A percentile compares a stretch with the other conserved stretches of the same genome.
These are phyloP conservation scores for Aspergillus egyptiacus DNA, from an alignment of 495 filamentous ascomycete genomes.

Conservation along the genomic window DNA sequence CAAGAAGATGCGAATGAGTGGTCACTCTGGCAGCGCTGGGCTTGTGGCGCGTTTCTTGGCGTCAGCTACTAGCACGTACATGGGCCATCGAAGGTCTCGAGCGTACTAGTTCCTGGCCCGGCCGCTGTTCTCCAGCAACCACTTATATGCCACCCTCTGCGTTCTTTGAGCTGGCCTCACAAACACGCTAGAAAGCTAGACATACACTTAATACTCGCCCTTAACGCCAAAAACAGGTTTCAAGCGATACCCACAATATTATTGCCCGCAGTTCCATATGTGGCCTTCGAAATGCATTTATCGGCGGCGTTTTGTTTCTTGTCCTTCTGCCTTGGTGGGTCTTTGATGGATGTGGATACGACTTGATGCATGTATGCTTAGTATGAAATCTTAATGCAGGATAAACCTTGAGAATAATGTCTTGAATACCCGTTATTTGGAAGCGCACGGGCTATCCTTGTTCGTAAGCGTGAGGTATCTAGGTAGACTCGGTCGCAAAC, in stretches of 20 bases:
- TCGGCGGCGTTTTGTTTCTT: background rate
- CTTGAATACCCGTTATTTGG: too few relatives aligned
- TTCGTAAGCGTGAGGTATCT: too few relatives aligned
- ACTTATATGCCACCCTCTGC: background rate
- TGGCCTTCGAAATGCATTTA: conserved; percentile 9
- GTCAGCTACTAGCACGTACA: conserved; percentile 40
- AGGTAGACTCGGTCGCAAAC: background rate
- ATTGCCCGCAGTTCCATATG: background rate
- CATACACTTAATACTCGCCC: conserved; percentile 6
- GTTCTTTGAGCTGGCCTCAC: conserved; percentile 10
- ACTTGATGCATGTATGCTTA: conserved; percentile 7
- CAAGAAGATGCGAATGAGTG: conserved; percentile 39
- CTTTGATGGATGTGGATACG: background rate
- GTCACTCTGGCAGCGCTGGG: conserved; percentile 25
- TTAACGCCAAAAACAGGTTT: conserved; percentile 6
- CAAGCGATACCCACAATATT: conserved; percentile 5
- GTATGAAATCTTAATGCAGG: background rate
- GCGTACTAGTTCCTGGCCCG: conserved; percentile 19
- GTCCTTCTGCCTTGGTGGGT: background rate
- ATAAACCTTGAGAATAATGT: background rate
- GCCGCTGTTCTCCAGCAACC: conserved; percentile 1
- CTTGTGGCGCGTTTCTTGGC: conserved; percentile 43
- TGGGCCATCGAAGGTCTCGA: conserved; percentile 35
- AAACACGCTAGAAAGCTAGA: conserved; percentile 5
- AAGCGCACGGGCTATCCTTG: too few relatives aligned